phyloP scores from a whole-genome alignment of 768 basidiomycete species.

The Guyanaporus albipodus region DNA sequence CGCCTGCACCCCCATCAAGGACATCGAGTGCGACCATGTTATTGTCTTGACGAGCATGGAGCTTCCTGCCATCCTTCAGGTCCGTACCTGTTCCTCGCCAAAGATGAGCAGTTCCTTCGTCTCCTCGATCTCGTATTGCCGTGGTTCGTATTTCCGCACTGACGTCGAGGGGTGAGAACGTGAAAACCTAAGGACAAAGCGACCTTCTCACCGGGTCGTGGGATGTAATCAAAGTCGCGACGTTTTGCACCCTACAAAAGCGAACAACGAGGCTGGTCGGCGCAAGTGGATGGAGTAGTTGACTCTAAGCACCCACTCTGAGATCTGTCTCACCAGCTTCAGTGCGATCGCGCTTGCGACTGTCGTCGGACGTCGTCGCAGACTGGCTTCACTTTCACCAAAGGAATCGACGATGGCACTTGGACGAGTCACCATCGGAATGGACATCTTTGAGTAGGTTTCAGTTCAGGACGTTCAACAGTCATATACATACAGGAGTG shows the following conservation, averaged over 20 bases:
- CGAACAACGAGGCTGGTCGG: background rate
- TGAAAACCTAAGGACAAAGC: background rate
- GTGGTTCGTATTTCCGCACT: slow-evolving; percentile 40
- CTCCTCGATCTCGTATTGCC: slow-evolving; percentile 35
- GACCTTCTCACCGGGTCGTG: slow-evolving; percentile 13
- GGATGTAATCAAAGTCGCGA: slow-evolving; percentile 23
- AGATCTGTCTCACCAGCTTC: slow-evolving; percentile 3
- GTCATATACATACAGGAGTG: background rate
- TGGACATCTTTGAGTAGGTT: no score
- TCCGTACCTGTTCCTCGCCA: slow-evolving; percentile 40
- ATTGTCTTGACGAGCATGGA: slow-evolving; percentile 46
- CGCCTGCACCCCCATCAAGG: slow-evolving; percentile 44
- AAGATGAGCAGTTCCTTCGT: slow-evolving; percentile 32
- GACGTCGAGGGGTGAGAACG: slow-evolving; percentile 1
- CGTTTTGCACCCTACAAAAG: slow-evolving; percentile 27
- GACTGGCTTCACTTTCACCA: slow-evolving; percentile 34
- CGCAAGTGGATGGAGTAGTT: no score
- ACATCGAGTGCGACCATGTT: slow-evolving; percentile 46
- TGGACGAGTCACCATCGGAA: slow-evolving; percentile 37
- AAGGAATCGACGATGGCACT: slow-evolving; percentile 54
- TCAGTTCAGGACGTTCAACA: no score
- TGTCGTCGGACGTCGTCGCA: slow-evolving; percentile 20
- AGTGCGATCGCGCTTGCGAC: slow-evolving; percentile 27
- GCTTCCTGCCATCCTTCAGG: slow-evolving; percentile 42
- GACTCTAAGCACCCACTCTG: slow-evolving; percentile 15